Conservation (phyloP, 257 asterid genomes). For the Rauvolfia tetraphylla region DNA sequence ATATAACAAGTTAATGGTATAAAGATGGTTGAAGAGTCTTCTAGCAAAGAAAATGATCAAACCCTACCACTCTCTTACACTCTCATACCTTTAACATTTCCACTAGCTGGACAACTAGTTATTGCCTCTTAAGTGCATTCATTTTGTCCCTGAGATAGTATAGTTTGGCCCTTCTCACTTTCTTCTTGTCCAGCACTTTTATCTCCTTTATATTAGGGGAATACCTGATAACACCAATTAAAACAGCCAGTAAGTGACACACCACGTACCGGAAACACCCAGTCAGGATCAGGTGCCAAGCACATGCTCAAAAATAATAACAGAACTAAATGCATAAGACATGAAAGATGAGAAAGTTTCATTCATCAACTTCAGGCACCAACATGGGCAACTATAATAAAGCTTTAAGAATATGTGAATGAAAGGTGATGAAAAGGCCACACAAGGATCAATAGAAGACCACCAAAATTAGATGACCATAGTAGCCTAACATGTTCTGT, state of each 20-base stretch:
- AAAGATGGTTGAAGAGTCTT: background rate
- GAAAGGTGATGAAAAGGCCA: background rate
- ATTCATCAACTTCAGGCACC: background rate
- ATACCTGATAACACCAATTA: slow-evolving; percentile 55
- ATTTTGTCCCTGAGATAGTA: slow-evolving; percentile 87
- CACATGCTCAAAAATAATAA: background rate
- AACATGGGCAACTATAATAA: background rate
- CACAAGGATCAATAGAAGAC: background rate
- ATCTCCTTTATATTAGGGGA: slow-evolving; percentile 96
- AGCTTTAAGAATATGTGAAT: background rate
- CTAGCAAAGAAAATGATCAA: background rate
- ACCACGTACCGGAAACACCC: slow-evolving; percentile 1
- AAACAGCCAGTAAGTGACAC: slow-evolving; percentile 18
- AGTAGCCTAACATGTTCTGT: background rate
- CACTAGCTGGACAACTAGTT: slow-evolving; percentile 21
- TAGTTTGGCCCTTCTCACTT: slow-evolving; percentile 96
- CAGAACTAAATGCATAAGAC: background rate
- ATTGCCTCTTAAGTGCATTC: slow-evolving; percentile 81
- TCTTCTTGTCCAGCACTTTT: slow-evolving; percentile 87
- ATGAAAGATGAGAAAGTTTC: background rate
- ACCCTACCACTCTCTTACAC: background rate
- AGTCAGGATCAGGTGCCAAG: background rate
- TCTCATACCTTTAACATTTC: background rate
- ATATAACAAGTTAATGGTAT: background rate
- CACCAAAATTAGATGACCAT: background rate